phyloP scores from a whole-genome alignment of 2,329 filamentous ascomycete species.

The Fonsecaea erecta region DNA sequence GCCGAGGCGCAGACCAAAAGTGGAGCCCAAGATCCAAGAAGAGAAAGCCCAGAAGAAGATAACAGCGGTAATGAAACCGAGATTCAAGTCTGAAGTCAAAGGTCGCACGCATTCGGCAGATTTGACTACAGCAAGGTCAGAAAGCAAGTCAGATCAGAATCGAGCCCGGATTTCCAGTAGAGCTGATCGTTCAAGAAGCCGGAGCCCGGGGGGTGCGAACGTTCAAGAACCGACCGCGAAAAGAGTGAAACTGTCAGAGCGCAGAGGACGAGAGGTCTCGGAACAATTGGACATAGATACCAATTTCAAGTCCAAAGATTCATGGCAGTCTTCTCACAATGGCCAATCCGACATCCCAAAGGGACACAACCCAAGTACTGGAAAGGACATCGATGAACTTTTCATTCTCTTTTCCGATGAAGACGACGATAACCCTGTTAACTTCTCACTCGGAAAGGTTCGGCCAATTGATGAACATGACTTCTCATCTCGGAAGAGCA shows the following conservation, averaged over 20 bases:
- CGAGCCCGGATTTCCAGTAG: not conserved
- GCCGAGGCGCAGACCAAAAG: conserved; percentile 53
- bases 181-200: not conserved
- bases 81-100: not conserved
- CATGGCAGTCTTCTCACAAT: not conserved
- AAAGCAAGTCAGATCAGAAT: not conserved
- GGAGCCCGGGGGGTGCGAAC: not conserved
- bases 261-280: not conserved
- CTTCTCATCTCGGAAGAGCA: no score
- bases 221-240: conserved; percentile 16
- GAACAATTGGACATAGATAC: not conserved
- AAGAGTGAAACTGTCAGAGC: conserved; percentile 15
- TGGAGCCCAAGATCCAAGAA: conserved; percentile 26
- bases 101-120: not conserved
- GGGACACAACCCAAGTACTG: not conserved
- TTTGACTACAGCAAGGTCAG: not conserved
- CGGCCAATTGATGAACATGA: not conserved
- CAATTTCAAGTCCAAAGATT: conserved; percentile 2
- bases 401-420: conserved; percentile 6
- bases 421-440: conserved; percentile 5
- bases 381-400: not conserved
- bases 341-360: not conserved
- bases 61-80: conserved; percentile 12
- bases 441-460: conserved; percentile 1
- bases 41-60: conserved; percentile 28